Percentiles rank a stretch among this genome's conserved stretches.
Conservation (phyloP, 2,329 filamentous ascomycete genomes). For the Beauveria bassiana region DNA sequence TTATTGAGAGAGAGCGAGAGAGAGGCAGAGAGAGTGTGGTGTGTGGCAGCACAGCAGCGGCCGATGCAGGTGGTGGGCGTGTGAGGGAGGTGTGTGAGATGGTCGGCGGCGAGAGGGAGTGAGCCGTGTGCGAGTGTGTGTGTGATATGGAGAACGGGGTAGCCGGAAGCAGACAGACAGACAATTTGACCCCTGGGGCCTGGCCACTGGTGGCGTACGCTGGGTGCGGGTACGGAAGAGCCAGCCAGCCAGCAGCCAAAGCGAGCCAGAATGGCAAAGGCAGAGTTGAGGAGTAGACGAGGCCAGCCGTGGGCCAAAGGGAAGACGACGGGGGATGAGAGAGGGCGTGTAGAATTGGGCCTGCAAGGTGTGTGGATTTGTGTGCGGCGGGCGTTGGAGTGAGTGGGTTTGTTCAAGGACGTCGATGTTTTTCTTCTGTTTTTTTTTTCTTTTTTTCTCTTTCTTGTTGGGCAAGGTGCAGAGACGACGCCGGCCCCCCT, state of each 20-base stretch:
- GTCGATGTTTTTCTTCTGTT: too few species aligned
- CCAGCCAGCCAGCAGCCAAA: neutral
- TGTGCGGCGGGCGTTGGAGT: neutral
- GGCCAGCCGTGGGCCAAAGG: neutral
- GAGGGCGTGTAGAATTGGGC: neutral
- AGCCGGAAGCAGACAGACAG: conserved; percentile 5
- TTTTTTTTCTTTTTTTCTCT: too few species aligned
- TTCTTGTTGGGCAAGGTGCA: too few species aligned
- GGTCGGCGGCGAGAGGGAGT: neutral
- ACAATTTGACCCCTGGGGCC: conserved; percentile 6
- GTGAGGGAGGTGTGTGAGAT: neutral
- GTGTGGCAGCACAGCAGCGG: neutral
- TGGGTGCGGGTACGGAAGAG: conserved; percentile 2
- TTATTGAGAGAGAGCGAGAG: neutral
- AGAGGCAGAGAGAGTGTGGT: neutral
- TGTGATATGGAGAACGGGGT: conserved; percentile 2
- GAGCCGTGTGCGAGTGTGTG: neutral
- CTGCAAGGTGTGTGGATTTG: too few species aligned
- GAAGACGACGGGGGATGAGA: neutral
- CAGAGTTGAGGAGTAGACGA: neutral
- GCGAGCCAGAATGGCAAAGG: neutral
- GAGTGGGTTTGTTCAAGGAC: too few species aligned
- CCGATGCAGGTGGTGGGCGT: neutral
- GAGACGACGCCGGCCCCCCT: too few species aligned
- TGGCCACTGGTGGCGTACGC: conserved; percentile 1